Base-by-base conservation (phyloP, 129 eudicot genomes). In the Pseudognaphalium luteoalbum region DNA sequence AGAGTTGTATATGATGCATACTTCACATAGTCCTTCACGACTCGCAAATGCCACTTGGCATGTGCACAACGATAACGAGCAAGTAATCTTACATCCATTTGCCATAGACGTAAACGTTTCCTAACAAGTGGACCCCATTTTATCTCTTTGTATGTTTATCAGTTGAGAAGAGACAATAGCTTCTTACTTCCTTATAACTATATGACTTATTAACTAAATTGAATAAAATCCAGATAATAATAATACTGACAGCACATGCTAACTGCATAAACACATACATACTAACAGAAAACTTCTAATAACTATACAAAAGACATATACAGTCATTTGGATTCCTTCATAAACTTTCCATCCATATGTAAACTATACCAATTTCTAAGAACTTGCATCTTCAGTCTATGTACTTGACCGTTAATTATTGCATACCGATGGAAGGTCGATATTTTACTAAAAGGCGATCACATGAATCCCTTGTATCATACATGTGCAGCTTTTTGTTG, bases 71-170 rank as follows among this genome's bases (percentile, higher is more conserved):
- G 76, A 85, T 88, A 88, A 2, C 95, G 84, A 25, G 81, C 79
- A 81, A 86, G 97, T 83, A 84, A 87, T 80, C 93, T 91, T 87
- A 81, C 82, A 83, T 86, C 89, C 66, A 89, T 82, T 12, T 78
- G 87, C 76, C 89, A 85, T 60, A 85, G 70, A 66, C 88, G 86
- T 65, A 87, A 81, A 74, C 90, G 81, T 84, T 83, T 89, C 82
- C 74, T 84, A 82, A 86, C 90, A 69, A 87, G 70, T 76, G 86
- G 19, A 69, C 83, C 86, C 91, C 80, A 28, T 87, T 77, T 82
- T 88, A 87, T 89, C 93, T 84, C 89, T 42, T 87, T 87, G 89
- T 88, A 83, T 80, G 85, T 87, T 76, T 86, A 78, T 21, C 86
- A 87, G 71, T 80, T 88, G 57, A 83, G 82, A 73, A 91, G 75